A percentile compares a stretch with the other conserved stretches of the same genome.
phyloP scores from a whole-genome alignment of 495 filamentous ascomycete species.

The Penicillium bialowiezense region DNA sequence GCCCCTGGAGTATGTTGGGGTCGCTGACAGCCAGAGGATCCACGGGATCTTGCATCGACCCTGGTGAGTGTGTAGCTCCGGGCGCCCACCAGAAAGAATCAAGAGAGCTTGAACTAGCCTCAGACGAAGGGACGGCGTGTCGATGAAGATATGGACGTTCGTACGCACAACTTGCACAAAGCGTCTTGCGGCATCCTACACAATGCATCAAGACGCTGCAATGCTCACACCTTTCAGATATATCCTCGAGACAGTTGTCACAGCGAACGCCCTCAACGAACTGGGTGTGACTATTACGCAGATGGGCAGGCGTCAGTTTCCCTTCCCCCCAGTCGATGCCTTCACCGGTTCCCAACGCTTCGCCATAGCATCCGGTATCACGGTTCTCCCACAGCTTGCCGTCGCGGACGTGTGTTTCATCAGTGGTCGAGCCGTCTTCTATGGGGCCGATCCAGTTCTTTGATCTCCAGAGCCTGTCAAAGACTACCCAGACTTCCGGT shows the following conservation, averaged over 20 bases:
- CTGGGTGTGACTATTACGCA: conserved; percentile 50
- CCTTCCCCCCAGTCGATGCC: conserved; percentile 46
- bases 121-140: conserved; percentile 14
- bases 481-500: conserved; percentile 61
- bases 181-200: conserved; percentile 59
- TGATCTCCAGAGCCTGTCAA: conserved; percentile 60
- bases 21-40: conserved; percentile 21
- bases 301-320: conserved; percentile 52
- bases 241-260: conserved; percentile 50
- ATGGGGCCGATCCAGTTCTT: conserved; percentile 56
- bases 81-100: conserved; percentile 58
- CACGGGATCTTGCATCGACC: conserved; percentile 53
- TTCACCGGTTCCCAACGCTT: conserved; percentile 51
- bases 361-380: conserved; percentile 53
- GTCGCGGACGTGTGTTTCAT: conserved; percentile 25
- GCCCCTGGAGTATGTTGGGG: conserved; percentile 26
- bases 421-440: conserved; percentile 10
- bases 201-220: conserved; percentile 65
- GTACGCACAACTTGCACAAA: conserved; percentile 61
- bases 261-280: conserved; percentile 55
- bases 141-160: conserved; percentile 49
- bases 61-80: conserved; percentile 50
- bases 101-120: conserved; percentile 5
- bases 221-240: conserved; percentile 58
- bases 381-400: conserved; percentile 59